Percentiles rank a stretch among this genome's conserved stretches.
Evolutionary conservation across 176 grass and related monocot genomes (phyloP).

Genomic region (Elymus sibiricus): DNA sequence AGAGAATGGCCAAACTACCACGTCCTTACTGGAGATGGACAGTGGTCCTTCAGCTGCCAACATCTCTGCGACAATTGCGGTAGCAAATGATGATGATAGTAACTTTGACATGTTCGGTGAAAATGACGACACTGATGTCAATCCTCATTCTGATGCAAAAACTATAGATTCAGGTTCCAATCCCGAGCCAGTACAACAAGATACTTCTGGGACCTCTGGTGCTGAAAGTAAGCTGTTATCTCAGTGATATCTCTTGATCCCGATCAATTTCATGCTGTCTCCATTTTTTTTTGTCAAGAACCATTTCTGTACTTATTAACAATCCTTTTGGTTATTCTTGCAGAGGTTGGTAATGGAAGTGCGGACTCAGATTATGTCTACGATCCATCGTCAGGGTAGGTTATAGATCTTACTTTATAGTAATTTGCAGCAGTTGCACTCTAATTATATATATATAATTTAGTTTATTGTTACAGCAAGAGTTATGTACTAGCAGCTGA

Average conservation of each 20-base stretch:
- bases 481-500: not conserved
- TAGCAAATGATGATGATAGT: conserved; percentile 48
- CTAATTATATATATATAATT: not conserved
- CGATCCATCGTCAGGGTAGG: conserved; percentile 80
- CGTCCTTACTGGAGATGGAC: conserved; percentile 51
- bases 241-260: conserved; percentile 1
- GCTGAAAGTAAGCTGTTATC: conserved; percentile 17
- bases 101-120: conserved; percentile 91
- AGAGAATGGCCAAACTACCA: conserved; percentile 39
- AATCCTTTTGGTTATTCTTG: conserved; percentile 23
- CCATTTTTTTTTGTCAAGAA: not conserved
- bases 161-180: conserved; percentile 29
- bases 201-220: conserved; percentile 35
- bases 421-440: not conserved
- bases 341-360: conserved; percentile 58
- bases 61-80: conserved; percentile 26
- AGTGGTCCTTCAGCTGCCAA: conserved; percentile 44
- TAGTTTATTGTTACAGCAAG: not conserved
- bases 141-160: conserved; percentile 33
- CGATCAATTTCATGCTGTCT: not conserved
- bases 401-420: conserved; percentile 13
- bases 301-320: not conserved
- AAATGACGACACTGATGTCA: conserved; percentile 60
- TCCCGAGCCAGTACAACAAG: conserved; percentile 28
- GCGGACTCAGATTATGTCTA: conserved; percentile 75